Conservation (phyloP, 2,329 filamentous ascomycete species). For the Gaeumannomyces tritici region DNA sequence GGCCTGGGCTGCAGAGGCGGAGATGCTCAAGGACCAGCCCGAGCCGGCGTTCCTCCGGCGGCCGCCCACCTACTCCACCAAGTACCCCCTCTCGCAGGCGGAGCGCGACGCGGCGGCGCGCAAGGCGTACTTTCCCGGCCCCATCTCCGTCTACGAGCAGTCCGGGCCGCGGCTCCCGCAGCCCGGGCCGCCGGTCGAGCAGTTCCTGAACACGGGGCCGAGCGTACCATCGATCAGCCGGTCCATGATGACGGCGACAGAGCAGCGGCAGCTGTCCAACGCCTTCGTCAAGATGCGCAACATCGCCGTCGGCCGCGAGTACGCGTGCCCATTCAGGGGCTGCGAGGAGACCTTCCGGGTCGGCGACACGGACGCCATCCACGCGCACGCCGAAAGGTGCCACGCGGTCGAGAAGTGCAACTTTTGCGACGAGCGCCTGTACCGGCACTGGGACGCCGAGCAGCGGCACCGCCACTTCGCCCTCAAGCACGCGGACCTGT, state of each 20-base stretch:
- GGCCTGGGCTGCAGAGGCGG: neutral
- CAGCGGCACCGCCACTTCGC: slow-evolving; percentile 2
- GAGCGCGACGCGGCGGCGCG: neutral
- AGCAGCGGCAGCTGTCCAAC: neutral
- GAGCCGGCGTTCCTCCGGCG: slow-evolving; percentile 6
- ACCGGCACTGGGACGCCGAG: slow-evolving; percentile 1
- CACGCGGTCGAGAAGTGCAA: slow-evolving; percentile 1
- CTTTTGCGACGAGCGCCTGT: slow-evolving; percentile 4
- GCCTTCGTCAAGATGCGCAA: neutral
- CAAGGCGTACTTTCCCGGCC: neutral
- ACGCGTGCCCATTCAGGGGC: neutral
- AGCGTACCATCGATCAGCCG: slow-evolving; percentile 1
- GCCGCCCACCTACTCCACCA: neutral
- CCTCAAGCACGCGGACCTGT: neutral
- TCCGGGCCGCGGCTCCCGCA: neutral
- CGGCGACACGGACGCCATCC: neutral
- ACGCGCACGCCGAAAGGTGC: neutral
- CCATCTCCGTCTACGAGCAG: neutral
- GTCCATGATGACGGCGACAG: slow-evolving; percentile 2
- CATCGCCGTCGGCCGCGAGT: neutral
- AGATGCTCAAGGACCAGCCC: slow-evolving; percentile 2
- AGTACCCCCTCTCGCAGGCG: neutral
- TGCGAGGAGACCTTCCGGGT: neutral
- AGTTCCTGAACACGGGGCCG: neutral
- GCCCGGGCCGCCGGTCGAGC: neutral